Evolutionary conservation across 768 basidiomycete species (phyloP), one percentile per base, ranked within the genome.

Genomic region (Podaxis pistillaris): DNA sequence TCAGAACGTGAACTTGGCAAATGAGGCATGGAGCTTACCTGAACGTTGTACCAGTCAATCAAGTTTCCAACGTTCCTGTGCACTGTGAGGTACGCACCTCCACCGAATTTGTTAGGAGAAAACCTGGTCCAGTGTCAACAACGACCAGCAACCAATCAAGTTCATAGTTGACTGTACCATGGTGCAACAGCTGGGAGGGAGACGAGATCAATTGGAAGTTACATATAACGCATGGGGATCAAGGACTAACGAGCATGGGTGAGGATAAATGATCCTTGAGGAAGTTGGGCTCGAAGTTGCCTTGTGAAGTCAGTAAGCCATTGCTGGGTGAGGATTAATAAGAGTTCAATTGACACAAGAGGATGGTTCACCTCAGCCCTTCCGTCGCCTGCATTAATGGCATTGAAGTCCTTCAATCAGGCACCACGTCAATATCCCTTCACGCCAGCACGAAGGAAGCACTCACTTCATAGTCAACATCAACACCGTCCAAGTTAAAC

Each of bases 41-140:
- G 79, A 55, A 80, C 66, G 63, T 84, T 83, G 67, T 83, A 87
- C 82, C 86, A 90, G 71, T 89, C 88, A 67, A 89, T 89, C 30
- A 82, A 70, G 65, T 69, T 75, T 11, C 87, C 87, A 24, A 86
- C 84, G 5, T 73, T 66, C 50, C 75, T 56, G 69, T 88, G 76
- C n/a, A 90, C 81, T 55, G 76, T 78, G 30, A 83, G 73, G 67
- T 88, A 89, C 12, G 80, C 87, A 30, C 86, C 86, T 22, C 76
- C 79, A 15, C 72, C 73, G 71, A 75, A 83, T 54, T 63, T 70
- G 36, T 62, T 71, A 15, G 77, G 77, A 22, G 79, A 73, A 62
- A 81, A 83, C 81, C 80, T 81, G 56, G 64, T 36, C 37, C 30
- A 33, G 33, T 19, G 63, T 60, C 59, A 56, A 12, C 47, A 33